These are phyloP conservation scores for Fusarium humuli DNA, from an alignment of 2,329 filamentous ascomycete genomes.

Conservation along the genomic window DNA sequence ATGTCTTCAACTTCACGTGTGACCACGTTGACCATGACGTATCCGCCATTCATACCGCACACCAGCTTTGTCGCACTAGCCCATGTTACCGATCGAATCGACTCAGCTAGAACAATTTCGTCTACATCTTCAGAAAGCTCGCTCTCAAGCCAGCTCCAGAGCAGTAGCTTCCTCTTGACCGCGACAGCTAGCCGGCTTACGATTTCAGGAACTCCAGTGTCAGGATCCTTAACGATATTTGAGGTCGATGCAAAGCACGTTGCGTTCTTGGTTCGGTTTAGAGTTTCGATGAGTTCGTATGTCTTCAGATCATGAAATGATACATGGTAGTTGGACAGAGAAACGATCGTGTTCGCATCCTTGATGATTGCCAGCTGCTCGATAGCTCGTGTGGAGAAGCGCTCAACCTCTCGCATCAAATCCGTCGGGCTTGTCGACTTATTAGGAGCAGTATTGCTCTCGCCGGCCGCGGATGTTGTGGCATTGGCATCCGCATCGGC, in stretches of 20 bases:
- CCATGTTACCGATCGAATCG: conserved; percentile 92
- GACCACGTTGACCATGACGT: conserved; percentile 87
- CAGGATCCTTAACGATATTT: conserved; percentile 90
- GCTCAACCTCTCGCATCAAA: conserved; percentile 90
- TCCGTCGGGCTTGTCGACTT: conserved; percentile 73
- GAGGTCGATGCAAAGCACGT: conserved; percentile 92
- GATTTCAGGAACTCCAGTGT: conserved; percentile 90
- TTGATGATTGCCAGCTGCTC: conserved; percentile 97
- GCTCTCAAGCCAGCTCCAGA: conserved; percentile 98
- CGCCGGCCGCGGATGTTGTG: conserved; percentile 48
- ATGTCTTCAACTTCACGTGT: conserved; percentile 82
- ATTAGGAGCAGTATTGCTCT: conserved; percentile 46
- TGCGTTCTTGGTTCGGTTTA: conserved; percentile 87
- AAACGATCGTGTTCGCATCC: conserved; percentile 91
- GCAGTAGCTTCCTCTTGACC: conserved; percentile 86
- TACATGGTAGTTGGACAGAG: conserved; percentile 88
- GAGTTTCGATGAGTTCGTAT: conserved; percentile 82
- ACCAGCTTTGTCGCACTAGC: conserved; percentile 87
- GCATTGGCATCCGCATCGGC: conserved; percentile 46
- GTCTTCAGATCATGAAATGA: conserved; percentile 90
- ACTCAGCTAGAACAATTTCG: conserved; percentile 84
- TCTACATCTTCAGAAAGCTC: conserved; percentile 79
- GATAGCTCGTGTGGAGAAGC: conserved; percentile 89
- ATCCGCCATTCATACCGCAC: conserved; percentile 90
- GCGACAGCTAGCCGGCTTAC: conserved; percentile 92